phyloP scores from a whole-genome alignment of 1,284 basidiomycete genomes.

The Volvariella volvacea region DNA sequence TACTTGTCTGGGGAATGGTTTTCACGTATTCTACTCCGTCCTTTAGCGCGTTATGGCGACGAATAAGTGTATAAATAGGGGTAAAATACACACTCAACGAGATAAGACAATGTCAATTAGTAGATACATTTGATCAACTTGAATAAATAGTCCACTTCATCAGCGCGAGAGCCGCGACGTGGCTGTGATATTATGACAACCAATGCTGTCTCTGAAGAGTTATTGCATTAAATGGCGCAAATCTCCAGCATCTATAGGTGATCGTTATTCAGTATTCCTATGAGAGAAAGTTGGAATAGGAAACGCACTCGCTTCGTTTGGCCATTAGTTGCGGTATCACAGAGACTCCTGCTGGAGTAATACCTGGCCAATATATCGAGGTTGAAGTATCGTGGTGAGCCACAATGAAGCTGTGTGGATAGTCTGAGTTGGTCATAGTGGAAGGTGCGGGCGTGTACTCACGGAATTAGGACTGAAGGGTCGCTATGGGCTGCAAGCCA shows the following conservation, averaged over 20 bases:
- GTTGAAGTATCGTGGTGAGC: neutral
- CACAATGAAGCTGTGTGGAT: neutral
- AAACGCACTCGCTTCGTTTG: neutral
- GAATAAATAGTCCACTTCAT: no score
- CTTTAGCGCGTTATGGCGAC: no score
- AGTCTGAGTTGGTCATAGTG: neutral
- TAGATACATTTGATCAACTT: no score
- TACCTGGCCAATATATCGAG: neutral
- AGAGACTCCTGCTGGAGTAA: neutral
- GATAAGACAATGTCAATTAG: no score
- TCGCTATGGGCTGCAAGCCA: neutral
- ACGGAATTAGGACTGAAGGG: neutral
- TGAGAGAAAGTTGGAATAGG: neutral
- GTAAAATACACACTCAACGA: no score
- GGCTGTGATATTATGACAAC: no score
- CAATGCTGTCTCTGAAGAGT: neutral
- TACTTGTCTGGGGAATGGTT: no score
- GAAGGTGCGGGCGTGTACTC: neutral
- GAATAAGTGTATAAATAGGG: no score
- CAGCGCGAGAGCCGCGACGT: no score
- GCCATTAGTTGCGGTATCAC: neutral
- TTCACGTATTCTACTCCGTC: no score
- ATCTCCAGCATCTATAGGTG: neutral
- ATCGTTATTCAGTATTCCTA: neutral
- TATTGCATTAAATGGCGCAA: neutral